These are phyloP conservation scores for Phyllosticta citrichinensis DNA, from an alignment of 2,329 filamentous ascomycete species.

Conservation along the genomic window DNA sequence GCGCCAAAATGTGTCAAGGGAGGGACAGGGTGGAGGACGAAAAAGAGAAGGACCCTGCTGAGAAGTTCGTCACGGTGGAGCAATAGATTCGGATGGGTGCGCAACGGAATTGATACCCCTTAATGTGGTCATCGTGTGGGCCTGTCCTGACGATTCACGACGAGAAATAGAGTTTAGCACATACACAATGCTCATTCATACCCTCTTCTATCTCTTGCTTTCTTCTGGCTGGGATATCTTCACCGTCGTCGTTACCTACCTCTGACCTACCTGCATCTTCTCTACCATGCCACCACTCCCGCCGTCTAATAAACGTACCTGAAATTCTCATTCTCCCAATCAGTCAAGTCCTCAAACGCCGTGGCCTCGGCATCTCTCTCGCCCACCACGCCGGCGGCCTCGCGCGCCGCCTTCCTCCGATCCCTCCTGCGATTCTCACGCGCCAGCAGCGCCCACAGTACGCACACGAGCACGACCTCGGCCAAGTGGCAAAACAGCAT, in stretches of 20 bases:
- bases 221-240: not conserved
- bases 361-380: constrained; percentile 26
- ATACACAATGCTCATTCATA: not conserved
- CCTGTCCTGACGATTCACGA: not conserved
- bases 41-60: not conserved
- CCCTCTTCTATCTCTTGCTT: not conserved
- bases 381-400: constrained; percentile 32
- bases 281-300: not conserved
- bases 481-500: constrained; percentile 47
- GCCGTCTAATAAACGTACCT: constrained; percentile 22
- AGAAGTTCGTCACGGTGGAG: not conserved
- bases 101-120: not conserved
- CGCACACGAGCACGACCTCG: constrained; percentile 38
- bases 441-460: constrained; percentile 38
- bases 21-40: not conserved
- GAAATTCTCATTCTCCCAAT: constrained; percentile 15
- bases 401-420: constrained; percentile 36
- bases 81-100: not conserved
- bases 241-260: not conserved
- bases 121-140: not conserved
- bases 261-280: not conserved
- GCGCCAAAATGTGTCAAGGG: not conserved
- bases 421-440: constrained; percentile 43
- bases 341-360: constrained; percentile 11
- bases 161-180: not conserved